phyloP scores from a whole-genome alignment of 257 asterid genomes.

The Solanum bulbocastanum region DNA sequence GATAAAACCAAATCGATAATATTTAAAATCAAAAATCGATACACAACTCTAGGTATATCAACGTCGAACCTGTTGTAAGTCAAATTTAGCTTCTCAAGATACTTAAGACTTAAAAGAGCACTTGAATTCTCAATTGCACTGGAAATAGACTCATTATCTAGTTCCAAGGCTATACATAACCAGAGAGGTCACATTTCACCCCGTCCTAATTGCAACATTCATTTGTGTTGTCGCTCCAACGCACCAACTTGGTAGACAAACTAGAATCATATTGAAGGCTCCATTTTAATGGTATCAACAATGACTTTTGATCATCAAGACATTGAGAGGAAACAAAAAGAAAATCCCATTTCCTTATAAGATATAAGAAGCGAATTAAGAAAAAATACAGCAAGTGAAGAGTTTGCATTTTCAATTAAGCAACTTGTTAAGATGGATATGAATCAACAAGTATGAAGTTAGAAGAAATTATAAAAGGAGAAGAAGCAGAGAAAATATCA shows the following conservation, averaged over 20 bases:
- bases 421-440: not conserved
- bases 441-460: not conserved
- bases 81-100: not conserved
- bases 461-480: not conserved
- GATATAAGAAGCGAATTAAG: conserved; percentile 10
- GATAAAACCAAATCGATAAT: too few relatives aligned
- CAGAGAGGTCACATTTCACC: not conserved
- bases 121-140: not conserved
- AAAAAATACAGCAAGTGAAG: conserved; percentile 28
- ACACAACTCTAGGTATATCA: not conserved
- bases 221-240: not conserved
- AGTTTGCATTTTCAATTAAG: conserved; percentile 30
- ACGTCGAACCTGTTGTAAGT: conserved; percentile 1
- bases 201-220: not conserved
- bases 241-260: conserved; percentile 24
- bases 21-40: too few relatives aligned
- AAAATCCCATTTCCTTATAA: not conserved
- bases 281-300: conserved; percentile 29
- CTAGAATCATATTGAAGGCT: not conserved
- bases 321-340: conserved; percentile 25
- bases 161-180: not conserved
- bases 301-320: conserved; percentile 22
- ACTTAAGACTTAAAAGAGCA: conserved; percentile 6
- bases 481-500: not conserved
- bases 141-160: not conserved